Conservation (phyloP, 495 filamentous ascomycete species). For the Friedmanniomyces endolithicus region DNA sequence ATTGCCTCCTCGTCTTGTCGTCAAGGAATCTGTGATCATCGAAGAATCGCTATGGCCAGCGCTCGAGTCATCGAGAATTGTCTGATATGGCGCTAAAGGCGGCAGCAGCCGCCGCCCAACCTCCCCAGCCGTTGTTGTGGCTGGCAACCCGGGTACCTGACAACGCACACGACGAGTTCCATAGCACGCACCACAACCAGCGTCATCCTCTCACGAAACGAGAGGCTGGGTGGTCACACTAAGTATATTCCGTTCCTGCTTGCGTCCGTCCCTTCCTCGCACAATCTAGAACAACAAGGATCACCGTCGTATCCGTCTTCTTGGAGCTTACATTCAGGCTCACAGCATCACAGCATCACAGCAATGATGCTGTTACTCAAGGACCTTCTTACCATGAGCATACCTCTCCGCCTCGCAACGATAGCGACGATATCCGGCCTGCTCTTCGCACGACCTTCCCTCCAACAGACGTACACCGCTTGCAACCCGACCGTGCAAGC, state of each 20-base stretch:
- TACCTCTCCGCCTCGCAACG: constrained; percentile 13
- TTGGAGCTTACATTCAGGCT: not conserved
- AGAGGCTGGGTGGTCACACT: constrained; percentile 5
- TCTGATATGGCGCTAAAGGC: not conserved
- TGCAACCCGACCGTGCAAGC: constrained; percentile 52
- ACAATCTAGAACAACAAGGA: constrained; percentile 5
- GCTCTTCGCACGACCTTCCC: constrained; percentile 19
- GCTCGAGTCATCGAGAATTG: not conserved
- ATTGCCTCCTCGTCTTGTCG: not conserved
- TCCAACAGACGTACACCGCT: constrained; percentile 50
- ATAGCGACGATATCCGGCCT: constrained; percentile 21
- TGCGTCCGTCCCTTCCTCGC: constrained; percentile 2
- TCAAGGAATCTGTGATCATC: not conserved
- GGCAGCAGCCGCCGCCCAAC: not conserved
- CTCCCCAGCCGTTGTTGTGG: not conserved
- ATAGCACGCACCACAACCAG: not conserved
- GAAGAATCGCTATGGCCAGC: not conserved
- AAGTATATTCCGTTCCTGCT: constrained; percentile 8
- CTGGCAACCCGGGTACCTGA: not conserved
- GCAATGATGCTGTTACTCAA: constrained; percentile 8
- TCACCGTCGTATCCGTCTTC: constrained; percentile 2
- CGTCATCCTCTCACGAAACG: not conserved
- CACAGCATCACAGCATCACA: not conserved
- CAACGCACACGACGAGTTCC: not conserved
- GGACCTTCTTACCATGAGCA: constrained; percentile 16